Conservation (phyloP, 2,329 filamentous ascomycete genomes). For the Neopestalotiopsis sp. region DNA sequence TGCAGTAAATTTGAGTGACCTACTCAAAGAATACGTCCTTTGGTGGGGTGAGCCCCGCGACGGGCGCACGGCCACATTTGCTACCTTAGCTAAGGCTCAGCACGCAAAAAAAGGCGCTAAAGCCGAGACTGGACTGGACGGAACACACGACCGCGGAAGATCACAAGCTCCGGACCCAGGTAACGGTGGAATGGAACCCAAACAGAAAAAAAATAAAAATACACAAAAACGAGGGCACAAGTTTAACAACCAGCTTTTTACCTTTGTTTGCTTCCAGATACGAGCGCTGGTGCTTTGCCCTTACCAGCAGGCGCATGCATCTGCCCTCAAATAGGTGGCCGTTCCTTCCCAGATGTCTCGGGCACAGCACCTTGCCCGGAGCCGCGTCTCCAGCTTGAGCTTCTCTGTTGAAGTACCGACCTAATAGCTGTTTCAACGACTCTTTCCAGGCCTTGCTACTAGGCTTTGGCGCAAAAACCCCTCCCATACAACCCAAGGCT, state of each 20-base stretch:
- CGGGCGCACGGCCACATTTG: conserved; percentile 14
- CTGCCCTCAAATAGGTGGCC: background rate
- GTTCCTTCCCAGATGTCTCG: conserved; percentile 11
- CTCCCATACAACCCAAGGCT: background rate
- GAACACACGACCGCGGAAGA: conserved; percentile 7
- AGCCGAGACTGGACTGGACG: background rate
- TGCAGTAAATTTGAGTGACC: conserved; percentile 15
- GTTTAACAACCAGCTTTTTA: background rate
- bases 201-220: background rate
- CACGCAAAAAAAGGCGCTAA: conserved; percentile 10
- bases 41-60: conserved; percentile 16
- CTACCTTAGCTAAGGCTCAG: conserved; percentile 2
- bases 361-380: conserved; percentile 11
- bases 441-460: background rate
- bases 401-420: background rate
- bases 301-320: background rate
- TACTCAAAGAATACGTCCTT: conserved; percentile 4
- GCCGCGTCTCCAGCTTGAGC: conserved; percentile 14
- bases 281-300: background rate
- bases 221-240: background rate
- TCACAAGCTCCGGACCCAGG: conserved; percentile 14
- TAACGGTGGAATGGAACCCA: conserved; percentile 3
- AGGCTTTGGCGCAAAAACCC: background rate
- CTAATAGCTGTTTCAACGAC: background rate
- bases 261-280: background rate